A percentile compares a stretch with the other conserved stretches of the same genome.
Conservation (phyloP, 106 monocot species). For the Triglochin maritima region DNA sequence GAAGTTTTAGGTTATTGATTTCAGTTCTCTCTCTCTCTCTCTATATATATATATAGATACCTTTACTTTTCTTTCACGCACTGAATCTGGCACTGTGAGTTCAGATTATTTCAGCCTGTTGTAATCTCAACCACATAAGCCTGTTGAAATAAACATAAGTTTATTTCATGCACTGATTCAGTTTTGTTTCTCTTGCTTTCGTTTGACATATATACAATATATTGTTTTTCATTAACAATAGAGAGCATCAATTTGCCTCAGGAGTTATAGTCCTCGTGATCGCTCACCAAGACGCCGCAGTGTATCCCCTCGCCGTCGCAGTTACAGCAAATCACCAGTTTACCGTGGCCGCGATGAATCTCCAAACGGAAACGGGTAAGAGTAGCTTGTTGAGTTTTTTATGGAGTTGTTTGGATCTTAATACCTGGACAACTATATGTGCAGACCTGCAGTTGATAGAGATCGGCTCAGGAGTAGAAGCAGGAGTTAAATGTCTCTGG, state of each 20-base stretch:
- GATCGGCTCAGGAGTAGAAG: constrained; percentile 55
- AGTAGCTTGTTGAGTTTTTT: neutral
- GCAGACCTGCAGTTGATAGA: constrained; percentile 21
- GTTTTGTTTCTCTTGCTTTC: neutral
- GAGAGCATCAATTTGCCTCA: constrained; percentile 3
- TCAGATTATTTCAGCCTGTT: too few species aligned
- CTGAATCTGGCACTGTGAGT: too few species aligned
- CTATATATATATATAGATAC: too few species aligned
- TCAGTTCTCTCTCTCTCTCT: too few species aligned
- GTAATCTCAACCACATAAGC: too few species aligned
- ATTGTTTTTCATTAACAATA: neutral
- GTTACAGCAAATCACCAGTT: constrained; percentile 68
- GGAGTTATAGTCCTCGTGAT: constrained; percentile 64
- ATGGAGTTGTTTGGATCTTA: neutral
- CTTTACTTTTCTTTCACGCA: too few species aligned
- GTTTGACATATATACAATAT: neutral
- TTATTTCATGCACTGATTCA: neutral
- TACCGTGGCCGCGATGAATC: constrained; percentile 50
- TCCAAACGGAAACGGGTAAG: constrained; percentile 56
- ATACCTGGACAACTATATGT: neutral
- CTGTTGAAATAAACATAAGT: neutral
- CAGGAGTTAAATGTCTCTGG: constrained; percentile 16
- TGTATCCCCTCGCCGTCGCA: constrained; percentile 47
- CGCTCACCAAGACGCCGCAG: constrained; percentile 62
- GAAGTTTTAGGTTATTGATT: too few species aligned